Conservation (phyloP, 768 basidiomycete species). For the Mycena galopus region DNA sequence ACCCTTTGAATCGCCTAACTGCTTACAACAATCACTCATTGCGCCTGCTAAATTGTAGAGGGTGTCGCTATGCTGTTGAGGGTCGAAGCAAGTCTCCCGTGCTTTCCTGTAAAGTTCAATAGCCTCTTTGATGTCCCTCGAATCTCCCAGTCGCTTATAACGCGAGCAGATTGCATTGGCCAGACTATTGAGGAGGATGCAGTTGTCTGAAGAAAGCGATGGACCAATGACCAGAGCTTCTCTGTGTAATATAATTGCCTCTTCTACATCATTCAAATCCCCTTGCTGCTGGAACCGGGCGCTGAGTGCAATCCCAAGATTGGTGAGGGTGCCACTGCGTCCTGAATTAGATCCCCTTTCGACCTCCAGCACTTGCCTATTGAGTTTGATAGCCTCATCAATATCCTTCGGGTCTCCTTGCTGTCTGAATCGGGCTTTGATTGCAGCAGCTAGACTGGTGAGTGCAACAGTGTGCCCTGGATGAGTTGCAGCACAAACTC, state of each 20-base stretch:
- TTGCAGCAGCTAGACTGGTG: conserved; percentile 15
- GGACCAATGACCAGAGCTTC: conserved; percentile 41
- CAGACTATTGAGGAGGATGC: conserved; percentile 17
- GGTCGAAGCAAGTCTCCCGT: too few species aligned
- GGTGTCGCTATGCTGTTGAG: too few species aligned
- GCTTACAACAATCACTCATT: too few species aligned
- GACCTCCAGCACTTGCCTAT: conserved; percentile 37
- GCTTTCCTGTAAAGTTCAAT: too few species aligned
- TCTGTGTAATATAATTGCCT: conserved; percentile 40
- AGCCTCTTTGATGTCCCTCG: conserved; percentile 34
- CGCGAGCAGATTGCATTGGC: neutral
- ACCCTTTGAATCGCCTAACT: too few species aligned
- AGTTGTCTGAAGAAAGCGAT: conserved; percentile 32
- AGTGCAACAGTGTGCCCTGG: conserved; percentile 4
- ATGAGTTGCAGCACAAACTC: conserved; percentile 37
- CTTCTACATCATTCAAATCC: conserved; percentile 40
- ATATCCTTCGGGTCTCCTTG: neutral
- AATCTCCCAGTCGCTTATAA: neutral
- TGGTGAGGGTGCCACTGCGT: conserved; percentile 19
- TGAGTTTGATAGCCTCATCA: conserved; percentile 40
- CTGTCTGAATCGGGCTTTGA: neutral
- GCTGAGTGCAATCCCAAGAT: conserved; percentile 28
- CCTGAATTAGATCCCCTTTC: neutral
- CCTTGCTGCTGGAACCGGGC: conserved; percentile 44
- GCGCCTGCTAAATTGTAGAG: too few species aligned